Percentiles rank a stretch among this genome's conserved stretches.
Conservation (phyloP, 768 basidiomycete genomes). For the Leccinum subtestaceum region DNA sequence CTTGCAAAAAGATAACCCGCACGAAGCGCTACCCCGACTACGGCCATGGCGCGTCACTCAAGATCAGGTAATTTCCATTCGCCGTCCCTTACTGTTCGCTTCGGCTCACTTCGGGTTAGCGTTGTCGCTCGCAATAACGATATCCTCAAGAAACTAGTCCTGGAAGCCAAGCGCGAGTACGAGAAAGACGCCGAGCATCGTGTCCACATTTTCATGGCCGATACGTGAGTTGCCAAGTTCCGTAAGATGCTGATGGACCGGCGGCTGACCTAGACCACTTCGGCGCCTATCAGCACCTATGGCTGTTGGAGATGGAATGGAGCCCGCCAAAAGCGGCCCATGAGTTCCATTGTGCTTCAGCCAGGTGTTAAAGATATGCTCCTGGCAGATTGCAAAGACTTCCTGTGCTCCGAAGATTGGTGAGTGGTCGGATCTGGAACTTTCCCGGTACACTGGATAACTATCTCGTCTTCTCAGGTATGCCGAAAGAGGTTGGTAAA, state of each 20-base stretch:
- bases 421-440: conserved; percentile 38
- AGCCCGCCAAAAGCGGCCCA: conserved; percentile 82
- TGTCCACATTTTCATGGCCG: conserved; percentile 86
- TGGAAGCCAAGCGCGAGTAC: conserved; percentile 85
- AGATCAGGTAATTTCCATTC: conserved; percentile 59
- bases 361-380: conserved; percentile 92
- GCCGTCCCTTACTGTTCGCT: conserved; percentile 16
- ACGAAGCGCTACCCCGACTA: conserved; percentile 77
- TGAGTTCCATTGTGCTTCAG: conserved; percentile 90
- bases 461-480: conserved; percentile 53
- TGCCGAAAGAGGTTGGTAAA: conserved; percentile 74
- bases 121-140: conserved; percentile 88
- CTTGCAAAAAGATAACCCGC: conserved; percentile 62
- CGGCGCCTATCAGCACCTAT: conserved; percentile 48
- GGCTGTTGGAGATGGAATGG: conserved; percentile 88
- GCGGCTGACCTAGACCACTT: background rate
- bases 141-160: conserved; percentile 80
- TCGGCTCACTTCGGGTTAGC: conserved; percentile 36
- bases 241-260: conserved; percentile 2
- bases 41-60: conserved; percentile 68
- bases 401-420: conserved; percentile 83
- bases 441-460: conserved; percentile 19
- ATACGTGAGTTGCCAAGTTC: conserved; percentile 59
- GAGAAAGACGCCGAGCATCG: conserved; percentile 90
- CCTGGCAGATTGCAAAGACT: conserved; percentile 81